phyloP scores from a whole-genome alignment of 805 yeast genomes.

The Pichia ethanolica region DNA sequence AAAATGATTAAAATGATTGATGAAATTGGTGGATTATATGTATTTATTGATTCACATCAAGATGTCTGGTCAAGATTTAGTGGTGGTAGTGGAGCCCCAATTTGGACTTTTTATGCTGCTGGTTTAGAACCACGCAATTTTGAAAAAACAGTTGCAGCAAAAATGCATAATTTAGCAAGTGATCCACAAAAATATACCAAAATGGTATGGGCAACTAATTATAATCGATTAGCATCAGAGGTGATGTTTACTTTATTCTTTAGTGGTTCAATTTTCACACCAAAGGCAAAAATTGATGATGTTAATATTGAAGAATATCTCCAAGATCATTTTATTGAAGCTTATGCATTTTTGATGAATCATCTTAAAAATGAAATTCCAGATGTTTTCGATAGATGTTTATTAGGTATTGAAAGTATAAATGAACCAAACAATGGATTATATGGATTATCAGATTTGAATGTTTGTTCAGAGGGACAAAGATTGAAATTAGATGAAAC shows the following conservation, averaged over 20 bases:
- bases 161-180: conserved; percentile 55
- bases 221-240: conserved; percentile 62
- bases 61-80: conserved; percentile 87
- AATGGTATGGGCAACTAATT: conserved; percentile 93
- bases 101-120: conserved; percentile 88
- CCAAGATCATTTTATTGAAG: conserved; percentile 52
- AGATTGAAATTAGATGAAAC: conserved; percentile 70
- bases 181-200: conserved; percentile 51
- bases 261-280: conserved; percentile 71
- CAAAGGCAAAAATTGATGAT: conserved; percentile 64
- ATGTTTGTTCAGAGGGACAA: conserved; percentile 48
- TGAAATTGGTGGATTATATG: conserved; percentile 64
- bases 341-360: conserved; percentile 43
- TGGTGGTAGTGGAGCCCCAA: conserved; percentile 92
- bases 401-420: conserved; percentile 75
- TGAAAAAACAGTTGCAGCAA: conserved; percentile 66
- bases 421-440: conserved; percentile 83
- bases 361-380: conserved; percentile 36
- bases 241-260: conserved; percentile 85
- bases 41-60: conserved; percentile 84
- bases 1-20: conserved; percentile 51
- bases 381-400: conserved; percentile 36
- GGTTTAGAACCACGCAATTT: conserved; percentile 80
- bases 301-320: conserved; percentile 71
- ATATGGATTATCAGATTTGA: conserved; percentile 54